Evolutionary conservation across 2,329 filamentous ascomycete species (phyloP).

Genomic region (Scedosporium aurantiacum): DNA sequence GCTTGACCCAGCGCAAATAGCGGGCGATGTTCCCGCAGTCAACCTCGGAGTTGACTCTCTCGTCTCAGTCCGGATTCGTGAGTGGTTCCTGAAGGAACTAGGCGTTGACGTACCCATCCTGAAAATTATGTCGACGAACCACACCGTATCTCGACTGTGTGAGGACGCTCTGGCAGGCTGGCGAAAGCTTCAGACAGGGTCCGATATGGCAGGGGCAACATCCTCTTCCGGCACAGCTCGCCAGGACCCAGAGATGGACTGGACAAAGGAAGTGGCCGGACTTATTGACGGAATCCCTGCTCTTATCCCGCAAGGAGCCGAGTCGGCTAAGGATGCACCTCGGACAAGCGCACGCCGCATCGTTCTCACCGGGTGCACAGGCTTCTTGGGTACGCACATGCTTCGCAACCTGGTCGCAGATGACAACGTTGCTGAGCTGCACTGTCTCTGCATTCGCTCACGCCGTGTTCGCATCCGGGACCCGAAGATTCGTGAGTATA

Average conservation of each 20-base stretch:
- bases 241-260: too few relatives aligned
- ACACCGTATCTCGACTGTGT: too few relatives aligned
- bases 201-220: too few relatives aligned
- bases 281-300: too few relatives aligned
- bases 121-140: constrained; percentile 16
- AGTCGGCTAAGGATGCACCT: constrained; percentile 3
- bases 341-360: constrained; percentile 9
- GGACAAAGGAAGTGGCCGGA: too few relatives aligned
- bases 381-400: constrained; percentile 27
- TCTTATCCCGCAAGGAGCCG: too few relatives aligned
- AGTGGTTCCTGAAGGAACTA: constrained; percentile 36
- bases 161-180: too few relatives aligned
- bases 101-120: constrained; percentile 32
- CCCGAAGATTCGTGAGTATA: constrained; percentile 11
- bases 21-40: constrained; percentile 9
- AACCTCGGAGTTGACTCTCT: constrained; percentile 20
- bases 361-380: constrained; percentile 27
- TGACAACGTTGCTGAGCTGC: constrained; percentile 21
- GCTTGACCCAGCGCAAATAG: constrained; percentile 6
- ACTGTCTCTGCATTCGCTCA: constrained; percentile 30
- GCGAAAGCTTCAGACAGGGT: too few relatives aligned
- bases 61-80: constrained; percentile 24
- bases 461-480: neutral
- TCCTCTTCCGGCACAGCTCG: too few relatives aligned
- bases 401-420: constrained; percentile 21